Evolutionary conservation across 768 basidiomycete genomes (phyloP).

Genomic region (Macrocybe gigantea): DNA sequence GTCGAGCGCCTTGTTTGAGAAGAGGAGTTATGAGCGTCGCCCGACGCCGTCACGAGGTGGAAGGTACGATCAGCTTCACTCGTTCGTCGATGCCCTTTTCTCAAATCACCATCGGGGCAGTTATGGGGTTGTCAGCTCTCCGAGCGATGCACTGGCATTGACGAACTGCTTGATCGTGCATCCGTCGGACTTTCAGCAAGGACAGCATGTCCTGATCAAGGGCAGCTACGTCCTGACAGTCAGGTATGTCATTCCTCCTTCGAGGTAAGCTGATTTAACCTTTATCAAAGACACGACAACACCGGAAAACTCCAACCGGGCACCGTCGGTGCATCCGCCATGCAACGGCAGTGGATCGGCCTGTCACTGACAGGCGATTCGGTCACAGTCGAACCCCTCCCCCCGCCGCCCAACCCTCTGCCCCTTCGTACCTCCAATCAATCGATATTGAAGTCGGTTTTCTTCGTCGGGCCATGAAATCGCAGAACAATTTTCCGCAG

Average conservation of each 20-base stretch:
- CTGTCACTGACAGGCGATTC: conserved; percentile 74
- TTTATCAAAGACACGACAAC: conserved; percentile 60
- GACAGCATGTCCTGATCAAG: conserved; percentile 75
- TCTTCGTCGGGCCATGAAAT: conserved; percentile 46
- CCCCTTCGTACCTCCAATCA: conserved; percentile 64
- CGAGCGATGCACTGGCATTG: conserved; percentile 65
- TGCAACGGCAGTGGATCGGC: conserved; percentile 87
- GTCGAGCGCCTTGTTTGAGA: conserved; percentile 42
- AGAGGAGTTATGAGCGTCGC: conserved; percentile 30
- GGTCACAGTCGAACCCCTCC: conserved; percentile 64
- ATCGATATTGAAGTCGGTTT: conserved; percentile 80
- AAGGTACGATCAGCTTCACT: conserved; percentile 11
- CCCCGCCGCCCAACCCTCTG: conserved; percentile 40
- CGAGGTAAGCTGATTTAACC: background rate
- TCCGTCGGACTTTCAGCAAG: conserved; percentile 66
- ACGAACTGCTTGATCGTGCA: conserved; percentile 80
- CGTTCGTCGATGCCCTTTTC: background rate
- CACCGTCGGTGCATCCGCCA: conserved; percentile 66
- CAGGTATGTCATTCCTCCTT: conserved; percentile 40
- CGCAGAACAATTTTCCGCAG: conserved; percentile 73
- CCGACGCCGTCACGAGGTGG: conserved; percentile 23
- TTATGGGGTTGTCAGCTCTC: conserved; percentile 53
- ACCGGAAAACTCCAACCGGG: conserved; percentile 66
- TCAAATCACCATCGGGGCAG: conserved; percentile 18
- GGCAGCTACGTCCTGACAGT: conserved; percentile 66